phyloP scores from a whole-genome alignment of 129 eudicot species.

The Dittrichia graveolens region DNA sequence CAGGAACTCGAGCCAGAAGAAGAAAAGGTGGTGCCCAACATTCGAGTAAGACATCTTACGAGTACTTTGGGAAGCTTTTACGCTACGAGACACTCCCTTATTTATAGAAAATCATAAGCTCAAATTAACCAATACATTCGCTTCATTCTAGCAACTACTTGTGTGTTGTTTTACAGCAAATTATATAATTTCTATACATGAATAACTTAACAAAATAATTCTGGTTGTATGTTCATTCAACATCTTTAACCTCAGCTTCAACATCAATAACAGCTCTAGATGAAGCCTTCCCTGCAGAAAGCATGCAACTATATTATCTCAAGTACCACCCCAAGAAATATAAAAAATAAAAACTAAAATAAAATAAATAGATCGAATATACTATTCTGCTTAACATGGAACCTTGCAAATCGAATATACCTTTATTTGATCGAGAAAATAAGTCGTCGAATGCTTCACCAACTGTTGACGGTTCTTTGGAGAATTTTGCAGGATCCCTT shows the following conservation, averaged over 20 bases:
- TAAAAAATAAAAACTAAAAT: neutral
- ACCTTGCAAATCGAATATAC: slow-evolving; percentile 33
- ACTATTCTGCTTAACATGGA: neutral
- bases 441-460: slow-evolving; percentile 56
- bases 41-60: too few species aligned
- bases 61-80: too few species aligned
- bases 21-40: too few species aligned
- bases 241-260: slow-evolving; percentile 85
- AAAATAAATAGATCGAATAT: neutral
- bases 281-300: slow-evolving; percentile 56
- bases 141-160: slow-evolving; percentile 2
- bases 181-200: slow-evolving; percentile 31
- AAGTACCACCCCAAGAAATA: too few species aligned
- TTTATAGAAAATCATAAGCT: neutral
- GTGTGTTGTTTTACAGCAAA: slow-evolving; percentile 21
- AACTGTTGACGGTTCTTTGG: slow-evolving; percentile 55
- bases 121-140: neutral
- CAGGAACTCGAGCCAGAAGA: too few species aligned
- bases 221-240: slow-evolving; percentile 39
- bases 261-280: slow-evolving; percentile 68
- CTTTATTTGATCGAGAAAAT: slow-evolving; percentile 61
- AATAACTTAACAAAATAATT: neutral
- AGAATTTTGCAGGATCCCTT: slow-evolving; percentile 56
- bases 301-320: neutral
- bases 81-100: neutral